Evolutionary conservation across 2,329 filamentous ascomycete genomes (phyloP), one percentile per base, ranked within the genome.

Genomic region (Penicillium vulpinum): DNA sequence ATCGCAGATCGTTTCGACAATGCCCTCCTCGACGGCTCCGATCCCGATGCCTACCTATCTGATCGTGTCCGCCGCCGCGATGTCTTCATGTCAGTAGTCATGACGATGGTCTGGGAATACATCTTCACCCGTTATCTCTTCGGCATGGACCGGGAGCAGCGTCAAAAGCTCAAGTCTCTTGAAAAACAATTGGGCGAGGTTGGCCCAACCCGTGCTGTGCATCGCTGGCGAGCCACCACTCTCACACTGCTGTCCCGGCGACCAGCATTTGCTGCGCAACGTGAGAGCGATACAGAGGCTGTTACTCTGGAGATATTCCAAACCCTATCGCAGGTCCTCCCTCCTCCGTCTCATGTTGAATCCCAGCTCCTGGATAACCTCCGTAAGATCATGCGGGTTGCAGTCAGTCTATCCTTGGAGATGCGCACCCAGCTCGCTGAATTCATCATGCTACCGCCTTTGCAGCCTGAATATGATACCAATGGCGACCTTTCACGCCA

Each of bases 41-140:
- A 97, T 71, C 92, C 96, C 61, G 92, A 97, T 75, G 80, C 82
- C 56, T 94, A 96, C 70, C 87, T 99, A 47, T 84, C 85, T 63
- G 93, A 99, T 73, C 90, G 95, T 38, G 89, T 97, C 53, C 88
- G 85, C 69, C 88, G 94, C 59, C 87, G 93, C 58, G 93, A 97
- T 73, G 88, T 97, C 57, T 97, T 99, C 82, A 97, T 97, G 91
- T 94, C 92, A 36, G 92, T 99, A 75, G 91, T 93, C 54, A 97
- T 97, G 92, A 94, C 90, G 60, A 97, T 99, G 92, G 88, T 99
- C 50, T 99, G 92, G 92, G 94, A 99, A 75, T 97, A 95, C 70
- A 88, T 99, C 72, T 99, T 99, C 73, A 97, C 93, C 9, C 87
- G 94, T 62, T 99, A 99, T 74, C 86, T 99, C 26, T 99, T 99